A percentile compares a stretch with the other conserved stretches of the same genome.
phyloP scores from a whole-genome alignment of 306 rosid species.

The Ammopiptanthus mongolicus region DNA sequence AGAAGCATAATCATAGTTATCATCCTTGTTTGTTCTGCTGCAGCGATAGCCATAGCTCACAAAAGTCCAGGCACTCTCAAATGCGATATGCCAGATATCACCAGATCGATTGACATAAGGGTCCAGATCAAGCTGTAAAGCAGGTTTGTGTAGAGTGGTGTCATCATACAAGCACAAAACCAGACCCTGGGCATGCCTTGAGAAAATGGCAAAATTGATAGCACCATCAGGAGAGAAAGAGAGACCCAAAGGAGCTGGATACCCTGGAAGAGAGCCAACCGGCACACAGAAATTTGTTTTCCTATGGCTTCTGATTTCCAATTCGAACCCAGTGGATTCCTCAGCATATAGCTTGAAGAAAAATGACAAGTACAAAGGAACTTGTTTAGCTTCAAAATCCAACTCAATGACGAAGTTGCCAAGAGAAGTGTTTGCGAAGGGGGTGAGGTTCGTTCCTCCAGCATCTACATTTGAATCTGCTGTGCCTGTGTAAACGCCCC shows the following conservation, averaged over 20 bases:
- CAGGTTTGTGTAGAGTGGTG: constrained; percentile 47
- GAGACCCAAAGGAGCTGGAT: constrained; percentile 66
- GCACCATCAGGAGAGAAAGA: constrained; percentile 57
- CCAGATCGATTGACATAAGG: constrained; percentile 81
- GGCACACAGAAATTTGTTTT: constrained; percentile 73
- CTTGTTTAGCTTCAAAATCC: constrained; percentile 57
- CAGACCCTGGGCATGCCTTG: constrained; percentile 65
- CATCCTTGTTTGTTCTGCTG: constrained; percentile 36
- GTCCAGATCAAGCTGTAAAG: constrained; percentile 87
- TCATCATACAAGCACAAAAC: constrained; percentile 75
- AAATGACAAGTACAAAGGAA: constrained; percentile 80
- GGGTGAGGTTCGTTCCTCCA: constrained; percentile 30
- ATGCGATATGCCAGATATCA: constrained; percentile 78
- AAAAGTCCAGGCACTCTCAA: constrained; percentile 46
- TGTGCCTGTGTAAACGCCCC: constrained; percentile 74
- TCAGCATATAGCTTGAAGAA: constrained; percentile 23
- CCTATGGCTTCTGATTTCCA: constrained; percentile 64
- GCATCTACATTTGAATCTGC: constrained; percentile 37
- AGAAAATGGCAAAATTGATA: constrained; percentile 65
- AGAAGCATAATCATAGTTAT: neutral
- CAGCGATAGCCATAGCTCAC: constrained; percentile 74
- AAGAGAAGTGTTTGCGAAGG: constrained; percentile 27
- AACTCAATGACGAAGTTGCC: constrained; percentile 46
- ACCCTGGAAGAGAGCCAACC: constrained; percentile 62
- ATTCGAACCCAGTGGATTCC: constrained; percentile 19